These are phyloP conservation scores for Trichoderma polysporum DNA, from an alignment of 2,329 filamentous ascomycete species.

Conservation along the genomic window DNA sequence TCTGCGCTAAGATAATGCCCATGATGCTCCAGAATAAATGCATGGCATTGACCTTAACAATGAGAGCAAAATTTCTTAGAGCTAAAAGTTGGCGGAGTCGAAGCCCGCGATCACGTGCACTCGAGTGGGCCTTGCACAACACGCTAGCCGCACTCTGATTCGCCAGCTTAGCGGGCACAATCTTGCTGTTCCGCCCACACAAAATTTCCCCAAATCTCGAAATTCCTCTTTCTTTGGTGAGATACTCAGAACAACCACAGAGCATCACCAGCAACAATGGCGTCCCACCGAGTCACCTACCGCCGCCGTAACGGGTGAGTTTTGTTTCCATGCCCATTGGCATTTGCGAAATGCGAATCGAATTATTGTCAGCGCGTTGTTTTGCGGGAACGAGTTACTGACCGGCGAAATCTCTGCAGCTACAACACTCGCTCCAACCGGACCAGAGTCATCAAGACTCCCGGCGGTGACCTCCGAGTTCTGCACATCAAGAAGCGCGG, in stretches of 20 bases:
- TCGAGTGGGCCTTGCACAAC: conserved; percentile 5
- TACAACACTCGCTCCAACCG: conserved; percentile 99
- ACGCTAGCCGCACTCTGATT: conserved; percentile 33
- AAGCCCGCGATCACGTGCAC: conserved; percentile 15
- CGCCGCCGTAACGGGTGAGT: conserved; percentile 80
- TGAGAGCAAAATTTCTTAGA: background rate
- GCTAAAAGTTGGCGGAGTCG: background rate
- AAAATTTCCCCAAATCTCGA: conserved; percentile 45
- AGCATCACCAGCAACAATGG: conserved; percentile 55
- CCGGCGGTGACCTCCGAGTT: conserved; percentile 91
- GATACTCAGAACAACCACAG: conserved; percentile 38
- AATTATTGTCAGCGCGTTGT: conserved; percentile 8
- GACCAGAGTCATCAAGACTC: conserved; percentile 93
- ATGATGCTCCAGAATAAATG: background rate
- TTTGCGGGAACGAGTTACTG: conserved; percentile 25
- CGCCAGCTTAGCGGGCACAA: conserved; percentile 40
- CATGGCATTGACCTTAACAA: background rate
- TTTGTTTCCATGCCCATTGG: conserved; percentile 23
- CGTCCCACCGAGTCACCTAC: conserved; percentile 62
- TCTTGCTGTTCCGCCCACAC: conserved; percentile 40
- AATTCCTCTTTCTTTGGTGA: conserved; percentile 40
- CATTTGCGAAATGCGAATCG: background rate
- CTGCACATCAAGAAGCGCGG: conserved; percentile 99
- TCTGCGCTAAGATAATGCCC: background rate
- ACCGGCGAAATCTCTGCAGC: conserved; percentile 46